Evolutionary conservation across 139 green algal genomes (phyloP).

Genomic region (Chlorella vulgaris): DNA sequence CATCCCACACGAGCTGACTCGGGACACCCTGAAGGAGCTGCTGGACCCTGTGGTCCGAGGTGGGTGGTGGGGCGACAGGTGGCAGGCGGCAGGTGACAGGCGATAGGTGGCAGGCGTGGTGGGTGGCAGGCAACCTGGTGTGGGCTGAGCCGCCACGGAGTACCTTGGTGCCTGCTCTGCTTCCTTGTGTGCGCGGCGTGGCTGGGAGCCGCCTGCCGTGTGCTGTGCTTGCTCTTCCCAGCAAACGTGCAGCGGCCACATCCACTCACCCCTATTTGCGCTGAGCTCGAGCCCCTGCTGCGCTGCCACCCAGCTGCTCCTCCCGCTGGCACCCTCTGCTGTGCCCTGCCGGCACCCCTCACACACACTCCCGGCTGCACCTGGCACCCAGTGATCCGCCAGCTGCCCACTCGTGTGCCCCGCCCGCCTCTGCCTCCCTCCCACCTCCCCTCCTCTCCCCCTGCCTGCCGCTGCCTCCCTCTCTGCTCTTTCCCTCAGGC

Average conservation of each 20-base stretch:
- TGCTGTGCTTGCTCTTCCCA: neutral
- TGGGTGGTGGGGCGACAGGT: conserved; percentile 6
- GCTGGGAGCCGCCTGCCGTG: neutral
- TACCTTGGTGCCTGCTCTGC: neutral
- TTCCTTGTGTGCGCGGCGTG: neutral
- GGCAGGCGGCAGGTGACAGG: no score
- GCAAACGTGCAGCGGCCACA: no score
- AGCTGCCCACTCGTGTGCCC: neutral
- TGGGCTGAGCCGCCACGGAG: neutral
- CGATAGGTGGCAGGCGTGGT: no score
- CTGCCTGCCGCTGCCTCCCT: neutral
- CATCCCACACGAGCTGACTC: conserved; percentile 73
- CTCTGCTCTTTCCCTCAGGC: conserved; percentile 40
- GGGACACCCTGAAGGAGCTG: conserved; percentile 48
- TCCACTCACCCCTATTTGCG: no score
- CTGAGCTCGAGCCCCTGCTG: no score
- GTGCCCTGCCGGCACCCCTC: neutral
- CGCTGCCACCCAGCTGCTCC: no score
- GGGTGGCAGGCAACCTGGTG: neutral
- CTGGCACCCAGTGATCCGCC: neutral
- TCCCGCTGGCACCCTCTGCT: neutral
- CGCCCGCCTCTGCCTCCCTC: neutral
- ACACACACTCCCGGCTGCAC: neutral
- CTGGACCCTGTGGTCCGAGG: conserved; percentile 44
- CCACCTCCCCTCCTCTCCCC: neutral